Conservation (phyloP, 352 stramenopile species). For the Phytopythium sindhum region DNA sequence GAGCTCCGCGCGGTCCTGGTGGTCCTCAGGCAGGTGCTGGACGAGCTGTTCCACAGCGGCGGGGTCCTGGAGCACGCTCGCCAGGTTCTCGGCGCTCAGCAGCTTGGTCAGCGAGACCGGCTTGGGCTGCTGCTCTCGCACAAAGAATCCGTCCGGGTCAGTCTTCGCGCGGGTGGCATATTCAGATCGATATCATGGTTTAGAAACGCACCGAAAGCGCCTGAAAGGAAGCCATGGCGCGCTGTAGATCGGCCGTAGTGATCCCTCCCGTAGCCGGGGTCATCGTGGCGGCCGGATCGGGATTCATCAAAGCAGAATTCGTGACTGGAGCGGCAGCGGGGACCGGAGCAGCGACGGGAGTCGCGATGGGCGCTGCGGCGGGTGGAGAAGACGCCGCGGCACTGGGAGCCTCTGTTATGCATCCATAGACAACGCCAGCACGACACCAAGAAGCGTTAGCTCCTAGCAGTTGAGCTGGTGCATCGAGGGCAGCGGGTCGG, state of each 20-base stretch:
- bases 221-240: conserved; percentile 82
- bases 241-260: conserved; percentile 81
- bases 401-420: not conserved
- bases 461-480: not conserved
- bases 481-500: not conserved
- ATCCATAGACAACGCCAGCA: not conserved
- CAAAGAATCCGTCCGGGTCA: not conserved
- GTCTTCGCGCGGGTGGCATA: not conserved
- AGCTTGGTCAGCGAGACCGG: conserved; percentile 60
- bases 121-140: conserved; percentile 44
- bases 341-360: conserved; percentile 10
- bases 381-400: conserved; percentile 5
- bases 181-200: no score
- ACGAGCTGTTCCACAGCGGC: conserved; percentile 50
- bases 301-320: conserved; percentile 11
- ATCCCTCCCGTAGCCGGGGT: conserved; percentile 25
- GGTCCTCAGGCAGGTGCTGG: conserved; percentile 73
- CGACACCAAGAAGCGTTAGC: not conserved
- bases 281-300: conserved; percentile 17
- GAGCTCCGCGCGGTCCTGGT: conserved; percentile 74
- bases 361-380: conserved; percentile 9
- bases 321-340: conserved; percentile 10
- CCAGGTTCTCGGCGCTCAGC: conserved; percentile 53
- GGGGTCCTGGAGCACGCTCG: conserved; percentile 62
- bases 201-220: conserved; percentile 38